phyloP scores from a whole-genome alignment of 345 rosid genomes.

The Erysimum cheiranthoides region DNA sequence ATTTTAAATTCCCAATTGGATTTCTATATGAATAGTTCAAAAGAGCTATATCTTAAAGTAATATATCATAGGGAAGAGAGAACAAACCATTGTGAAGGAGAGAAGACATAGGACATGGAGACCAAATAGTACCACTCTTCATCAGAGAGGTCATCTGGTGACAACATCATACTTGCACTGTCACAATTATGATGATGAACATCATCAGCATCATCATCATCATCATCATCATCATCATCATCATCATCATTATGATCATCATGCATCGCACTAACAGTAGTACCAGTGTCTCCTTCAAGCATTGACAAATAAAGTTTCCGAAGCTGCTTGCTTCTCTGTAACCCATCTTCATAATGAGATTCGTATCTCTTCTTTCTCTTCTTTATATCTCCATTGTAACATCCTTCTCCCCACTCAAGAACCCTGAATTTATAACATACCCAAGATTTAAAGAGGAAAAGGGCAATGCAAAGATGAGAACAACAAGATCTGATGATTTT shows the following conservation, averaged over 20 bases:
- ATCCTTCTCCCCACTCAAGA: constrained; percentile 89
- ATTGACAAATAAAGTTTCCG: constrained; percentile 70
- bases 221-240: constrained; percentile 44
- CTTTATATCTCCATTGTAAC: constrained; percentile 93
- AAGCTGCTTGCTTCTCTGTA: constrained; percentile 84
- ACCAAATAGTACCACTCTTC: constrained; percentile 98
- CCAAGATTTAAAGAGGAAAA: constrained; percentile 19
- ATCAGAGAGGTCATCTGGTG: constrained; percentile 92
- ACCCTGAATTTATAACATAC: constrained; percentile 50
- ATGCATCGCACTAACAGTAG: constrained; percentile 50
- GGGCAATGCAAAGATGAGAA: constrained; percentile 16
- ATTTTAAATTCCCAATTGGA: background rate
- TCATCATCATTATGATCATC: constrained; percentile 40
- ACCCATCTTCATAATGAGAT: constrained; percentile 53
- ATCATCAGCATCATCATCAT: constrained; percentile 34
- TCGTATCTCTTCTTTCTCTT: constrained; percentile 80
- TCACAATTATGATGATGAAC: background rate
- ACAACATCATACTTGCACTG: constrained; percentile 45
- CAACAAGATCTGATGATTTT: constrained; percentile 13
- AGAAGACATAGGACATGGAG: constrained; percentile 94
- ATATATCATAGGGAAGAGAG: constrained; percentile 10
- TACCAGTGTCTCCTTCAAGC: constrained; percentile 61
- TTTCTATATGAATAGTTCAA: constrained; percentile 15
- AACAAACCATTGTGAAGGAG: constrained; percentile 75
- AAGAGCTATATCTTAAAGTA: background rate